Evolutionary conservation across 2,329 filamentous ascomycete species (phyloP).

Genomic region (Elsinoe fawcettii): DNA sequence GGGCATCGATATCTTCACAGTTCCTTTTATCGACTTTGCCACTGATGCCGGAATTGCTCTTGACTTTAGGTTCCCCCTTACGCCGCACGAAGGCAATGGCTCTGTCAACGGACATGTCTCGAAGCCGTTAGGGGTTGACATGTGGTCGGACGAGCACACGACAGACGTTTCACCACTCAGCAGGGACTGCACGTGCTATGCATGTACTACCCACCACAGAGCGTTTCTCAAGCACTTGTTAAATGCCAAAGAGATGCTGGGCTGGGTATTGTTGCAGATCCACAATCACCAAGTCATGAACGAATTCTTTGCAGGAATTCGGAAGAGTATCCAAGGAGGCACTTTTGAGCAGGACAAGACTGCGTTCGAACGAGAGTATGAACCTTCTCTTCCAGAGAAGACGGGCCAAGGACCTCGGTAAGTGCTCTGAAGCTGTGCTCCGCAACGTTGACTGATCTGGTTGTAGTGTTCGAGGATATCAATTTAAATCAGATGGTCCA

Average conservation of each 20-base stretch:
- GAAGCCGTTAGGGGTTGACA: constrained; percentile 61
- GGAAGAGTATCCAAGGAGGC: constrained; percentile 52
- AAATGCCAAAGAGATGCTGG: constrained; percentile 89
- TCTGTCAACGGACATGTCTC: constrained; percentile 18
- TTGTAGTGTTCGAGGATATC: constrained; percentile 63
- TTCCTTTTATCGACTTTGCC: constrained; percentile 64
- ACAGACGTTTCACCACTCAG: constrained; percentile 56
- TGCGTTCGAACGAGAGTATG: constrained; percentile 61
- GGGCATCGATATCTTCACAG: constrained; percentile 71
- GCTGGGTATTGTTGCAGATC: constrained; percentile 84
- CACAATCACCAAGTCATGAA: constrained; percentile 75
- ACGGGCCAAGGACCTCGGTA: constrained; percentile 69
- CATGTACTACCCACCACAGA: constrained; percentile 74
- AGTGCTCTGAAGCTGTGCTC: constrained; percentile 18
- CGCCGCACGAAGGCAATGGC: constrained; percentile 15
- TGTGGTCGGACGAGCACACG: constrained; percentile 61
- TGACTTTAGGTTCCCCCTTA: constrained; percentile 63
- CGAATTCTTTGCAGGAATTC: constrained; percentile 64
- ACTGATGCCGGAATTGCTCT: constrained; percentile 84
- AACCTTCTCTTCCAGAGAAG: constrained; percentile 60
- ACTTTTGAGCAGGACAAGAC: constrained; percentile 49
- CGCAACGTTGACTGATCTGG: background rate
- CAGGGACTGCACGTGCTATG: constrained; percentile 65
- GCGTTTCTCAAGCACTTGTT: constrained; percentile 86
- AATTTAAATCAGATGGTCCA: constrained; percentile 63